phyloP scores from a whole-genome alignment of 352 stramenopile species.

The Globisporangium abappressorium region DNA sequence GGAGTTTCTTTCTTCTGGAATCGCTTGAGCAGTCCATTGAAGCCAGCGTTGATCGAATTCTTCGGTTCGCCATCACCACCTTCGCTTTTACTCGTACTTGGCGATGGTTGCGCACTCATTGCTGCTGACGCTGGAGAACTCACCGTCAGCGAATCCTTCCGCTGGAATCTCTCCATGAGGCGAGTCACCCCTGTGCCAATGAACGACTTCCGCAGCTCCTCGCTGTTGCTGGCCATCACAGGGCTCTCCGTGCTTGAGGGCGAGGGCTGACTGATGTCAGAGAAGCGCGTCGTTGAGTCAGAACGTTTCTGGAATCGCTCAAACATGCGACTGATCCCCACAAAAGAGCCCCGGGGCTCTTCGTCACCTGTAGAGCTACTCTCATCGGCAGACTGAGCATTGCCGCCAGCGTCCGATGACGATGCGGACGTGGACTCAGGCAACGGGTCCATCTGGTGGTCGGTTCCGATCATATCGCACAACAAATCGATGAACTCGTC shows the following conservation, averaged over 20 bases:
- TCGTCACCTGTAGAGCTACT: background rate
- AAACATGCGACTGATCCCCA: conserved; percentile 8
- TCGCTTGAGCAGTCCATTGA: conserved; percentile 7
- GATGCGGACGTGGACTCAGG: background rate
- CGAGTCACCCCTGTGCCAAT: conserved; percentile 5
- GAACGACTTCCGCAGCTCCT: conserved; percentile 17
- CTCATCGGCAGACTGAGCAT: background rate
- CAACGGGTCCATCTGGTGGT: conserved; percentile 43
- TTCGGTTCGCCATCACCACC: background rate
- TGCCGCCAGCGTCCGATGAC: background rate
- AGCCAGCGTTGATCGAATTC: background rate
- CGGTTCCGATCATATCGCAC: conserved; percentile 55
- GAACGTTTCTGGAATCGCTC: conserved; percentile 8
- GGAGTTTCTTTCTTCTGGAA: conserved; percentile 11
- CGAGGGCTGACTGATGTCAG: conserved; percentile 8
- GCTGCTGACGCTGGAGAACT: background rate
- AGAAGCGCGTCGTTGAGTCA: background rate
- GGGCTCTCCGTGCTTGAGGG: conserved; percentile 8
- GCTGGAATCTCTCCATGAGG: conserved; percentile 23
- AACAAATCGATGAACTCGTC: conserved; percentile 78
- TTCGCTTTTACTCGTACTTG: background rate
- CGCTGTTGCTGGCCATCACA: conserved; percentile 3
- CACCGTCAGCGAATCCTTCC: conserved; percentile 9
- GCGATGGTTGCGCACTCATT: conserved; percentile 5
- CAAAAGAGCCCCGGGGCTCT: conserved; percentile 2